These are phyloP conservation scores for Parascedosporium putredinis DNA, from an alignment of 2,329 filamentous ascomycete species.

Conservation along the genomic window DNA sequence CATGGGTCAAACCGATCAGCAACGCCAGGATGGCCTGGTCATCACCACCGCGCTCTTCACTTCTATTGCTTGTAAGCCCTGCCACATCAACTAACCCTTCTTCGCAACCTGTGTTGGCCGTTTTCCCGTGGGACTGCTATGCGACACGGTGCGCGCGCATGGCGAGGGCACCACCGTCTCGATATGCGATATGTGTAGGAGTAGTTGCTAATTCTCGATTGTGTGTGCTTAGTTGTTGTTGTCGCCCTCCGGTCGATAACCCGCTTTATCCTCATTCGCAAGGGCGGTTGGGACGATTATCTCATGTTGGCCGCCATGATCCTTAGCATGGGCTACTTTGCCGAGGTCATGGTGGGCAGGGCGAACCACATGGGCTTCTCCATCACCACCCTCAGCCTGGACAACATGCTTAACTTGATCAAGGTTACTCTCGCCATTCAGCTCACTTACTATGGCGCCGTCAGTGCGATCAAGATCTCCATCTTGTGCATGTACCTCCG, in stretches of 20 bases:
- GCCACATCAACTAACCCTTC: too few species aligned
- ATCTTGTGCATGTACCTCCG: constrained; percentile 36
- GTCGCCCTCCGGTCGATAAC: constrained; percentile 12
- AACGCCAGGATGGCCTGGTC: constrained; percentile 14
- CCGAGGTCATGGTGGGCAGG: constrained; percentile 13
- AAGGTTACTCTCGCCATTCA: constrained; percentile 25
- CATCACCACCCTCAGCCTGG: constrained; percentile 10
- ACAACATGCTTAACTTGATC: constrained; percentile 14
- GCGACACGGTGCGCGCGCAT: too few species aligned
- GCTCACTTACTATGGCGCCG: constrained; percentile 28
- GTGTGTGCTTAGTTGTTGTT: constrained; percentile 10
- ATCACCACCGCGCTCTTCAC: constrained; percentile 13
- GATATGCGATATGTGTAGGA: too few species aligned
- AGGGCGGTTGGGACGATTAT: constrained; percentile 15
- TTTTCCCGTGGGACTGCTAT: too few species aligned
- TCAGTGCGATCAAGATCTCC: constrained; percentile 31
- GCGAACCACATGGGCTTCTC: constrained; percentile 15
- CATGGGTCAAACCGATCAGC: constrained; percentile 13
- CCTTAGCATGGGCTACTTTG: constrained; percentile 11
- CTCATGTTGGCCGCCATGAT: constrained; percentile 13
- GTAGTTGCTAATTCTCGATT: neutral
- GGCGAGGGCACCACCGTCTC: too few species aligned
- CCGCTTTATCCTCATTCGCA: constrained; percentile 11
- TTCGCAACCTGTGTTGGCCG: too few species aligned
- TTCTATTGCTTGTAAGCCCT: constrained; percentile 11